Percentiles rank a stretch among this genome's conserved stretches.
Conservation (phyloP, 2,329 filamentous ascomycete genomes). For the Amylocarpus encephaloides region DNA sequence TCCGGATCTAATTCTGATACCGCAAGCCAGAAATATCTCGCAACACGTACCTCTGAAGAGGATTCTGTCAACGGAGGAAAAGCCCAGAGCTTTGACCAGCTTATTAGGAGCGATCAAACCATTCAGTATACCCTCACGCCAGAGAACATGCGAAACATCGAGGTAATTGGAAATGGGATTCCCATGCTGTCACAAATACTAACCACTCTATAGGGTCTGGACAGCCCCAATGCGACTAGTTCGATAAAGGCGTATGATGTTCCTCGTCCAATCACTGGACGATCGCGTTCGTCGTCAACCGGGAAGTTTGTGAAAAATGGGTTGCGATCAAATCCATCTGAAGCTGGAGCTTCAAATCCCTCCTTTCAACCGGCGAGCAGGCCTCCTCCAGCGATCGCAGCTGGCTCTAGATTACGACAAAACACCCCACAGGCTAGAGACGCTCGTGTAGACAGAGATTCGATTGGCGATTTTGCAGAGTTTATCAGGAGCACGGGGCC, state of each 20-base stretch:
- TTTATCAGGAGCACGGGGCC: constrained; percentile 78
- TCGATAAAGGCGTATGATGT: constrained; percentile 9
- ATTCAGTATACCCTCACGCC: constrained; percentile 79
- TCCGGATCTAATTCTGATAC: constrained; percentile 46
- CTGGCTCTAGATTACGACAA: constrained; percentile 19
- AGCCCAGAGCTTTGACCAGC: constrained; percentile 65
- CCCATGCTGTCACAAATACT: constrained; percentile 2
- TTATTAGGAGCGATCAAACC: constrained; percentile 77
- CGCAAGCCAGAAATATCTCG: constrained; percentile 40
- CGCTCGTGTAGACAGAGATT: constrained; percentile 63
- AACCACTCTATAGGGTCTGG: constrained; percentile 11
- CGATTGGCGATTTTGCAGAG: constrained; percentile 76
- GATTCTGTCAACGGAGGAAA: constrained; percentile 49
- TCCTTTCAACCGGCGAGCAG: constrained; percentile 12
- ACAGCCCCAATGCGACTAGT: constrained; percentile 16
- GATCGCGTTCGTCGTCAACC: constrained; percentile 26
- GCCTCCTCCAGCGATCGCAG: constrained; percentile 8
- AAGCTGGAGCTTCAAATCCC: constrained; percentile 7
- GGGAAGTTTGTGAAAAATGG: constrained; percentile 16
- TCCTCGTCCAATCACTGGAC: constrained; percentile 18
- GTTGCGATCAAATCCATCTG: constrained; percentile 18
- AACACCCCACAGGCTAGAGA: constrained; percentile 53
- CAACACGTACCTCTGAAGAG: constrained; percentile 53
- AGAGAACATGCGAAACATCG: constrained; percentile 69
- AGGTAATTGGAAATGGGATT: constrained; percentile 41